A percentile compares a stretch with the other conserved stretches of the same genome.
Evolutionary conservation across 2,329 filamentous ascomycete genomes (phyloP).

Genomic region (Penicillium sp.): DNA sequence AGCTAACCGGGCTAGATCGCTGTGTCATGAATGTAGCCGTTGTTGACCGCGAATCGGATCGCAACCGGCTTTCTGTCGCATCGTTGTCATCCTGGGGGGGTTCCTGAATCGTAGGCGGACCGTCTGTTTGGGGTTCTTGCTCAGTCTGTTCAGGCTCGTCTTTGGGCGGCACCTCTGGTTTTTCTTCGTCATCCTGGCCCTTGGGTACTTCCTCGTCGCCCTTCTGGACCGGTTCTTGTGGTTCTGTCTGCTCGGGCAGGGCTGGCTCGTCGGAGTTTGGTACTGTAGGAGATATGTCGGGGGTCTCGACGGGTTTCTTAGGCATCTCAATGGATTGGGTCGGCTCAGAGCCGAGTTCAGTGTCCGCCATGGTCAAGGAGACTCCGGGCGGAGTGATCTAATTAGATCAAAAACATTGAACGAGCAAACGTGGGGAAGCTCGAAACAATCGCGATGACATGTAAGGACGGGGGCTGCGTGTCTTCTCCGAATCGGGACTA

Average conservation of each 20-base stretch:
- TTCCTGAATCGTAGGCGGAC: constrained; percentile 21
- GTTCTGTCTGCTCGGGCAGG: constrained; percentile 27
- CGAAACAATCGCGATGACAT: constrained; percentile 5
- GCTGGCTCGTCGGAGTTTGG: constrained; percentile 33
- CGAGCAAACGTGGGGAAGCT: constrained; percentile 12
- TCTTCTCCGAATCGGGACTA: constrained; percentile 28
- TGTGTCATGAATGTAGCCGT: constrained; percentile 51
- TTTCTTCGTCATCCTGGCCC: constrained; percentile 20
- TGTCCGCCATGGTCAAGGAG: constrained; percentile 42
- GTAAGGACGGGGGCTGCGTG: constrained; percentile 25
- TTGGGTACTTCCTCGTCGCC: constrained; percentile 10
- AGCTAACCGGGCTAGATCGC: constrained; percentile 71
- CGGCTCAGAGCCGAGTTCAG: constrained; percentile 36
- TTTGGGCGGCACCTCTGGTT: constrained; percentile 24
- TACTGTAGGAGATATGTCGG: constrained; percentile 23
- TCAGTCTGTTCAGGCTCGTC: constrained; percentile 24
- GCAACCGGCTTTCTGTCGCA: constrained; percentile 38
- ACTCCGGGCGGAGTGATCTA: constrained; percentile 33
- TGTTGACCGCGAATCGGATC: constrained; percentile 62
- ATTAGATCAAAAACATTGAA: constrained; percentile 23
- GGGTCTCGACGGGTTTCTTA: constrained; percentile 28
- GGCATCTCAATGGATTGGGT: constrained; percentile 21
- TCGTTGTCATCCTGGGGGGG: constrained; percentile 16
- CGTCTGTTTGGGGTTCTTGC: constrained; percentile 16
- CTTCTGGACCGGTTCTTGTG: constrained; percentile 27